These are phyloP conservation scores for Picea glauca DNA, from an alignment of 75 land plant genomes.

Conservation along the genomic window DNA sequence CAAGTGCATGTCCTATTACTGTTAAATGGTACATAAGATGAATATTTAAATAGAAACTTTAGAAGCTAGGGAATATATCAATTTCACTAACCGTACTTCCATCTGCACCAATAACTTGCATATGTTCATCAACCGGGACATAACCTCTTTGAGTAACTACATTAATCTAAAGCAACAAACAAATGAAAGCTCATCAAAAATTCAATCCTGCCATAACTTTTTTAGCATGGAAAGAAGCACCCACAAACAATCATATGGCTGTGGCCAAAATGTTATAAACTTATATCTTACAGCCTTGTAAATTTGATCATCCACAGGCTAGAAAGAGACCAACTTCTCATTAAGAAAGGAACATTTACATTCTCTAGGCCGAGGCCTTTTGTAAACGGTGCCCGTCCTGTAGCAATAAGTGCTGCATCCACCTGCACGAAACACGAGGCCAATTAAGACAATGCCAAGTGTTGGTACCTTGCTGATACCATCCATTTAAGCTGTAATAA, in stretches of 20 bases:
- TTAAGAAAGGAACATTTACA: constrained; percentile 29
- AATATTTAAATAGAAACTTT: not conserved
- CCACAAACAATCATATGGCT: not conserved
- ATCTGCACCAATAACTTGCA: constrained; percentile 87
- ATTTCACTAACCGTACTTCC: constrained; percentile 24
- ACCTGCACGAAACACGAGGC: constrained; percentile 53
- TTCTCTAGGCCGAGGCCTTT: constrained; percentile 96
- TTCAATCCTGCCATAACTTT: not conserved
- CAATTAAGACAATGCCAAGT: not conserved
- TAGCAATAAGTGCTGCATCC: constrained; percentile 98
- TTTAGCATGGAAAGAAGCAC: not conserved
- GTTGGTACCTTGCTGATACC: not conserved
- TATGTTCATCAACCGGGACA: constrained; percentile 95
- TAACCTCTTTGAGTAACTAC: constrained; percentile 95
- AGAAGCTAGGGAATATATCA: not conserved
- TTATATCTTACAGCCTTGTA: not conserved
- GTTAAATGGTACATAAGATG: constrained; percentile 4
- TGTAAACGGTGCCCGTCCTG: constrained; percentile 98
- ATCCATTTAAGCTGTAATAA: not conserved
- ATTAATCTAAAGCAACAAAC: constrained; percentile 44
- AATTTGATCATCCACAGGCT: not conserved
- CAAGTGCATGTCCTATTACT: not conserved
- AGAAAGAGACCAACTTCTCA: not conserved
- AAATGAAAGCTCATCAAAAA: not conserved
- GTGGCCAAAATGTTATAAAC: not conserved